A percentile compares a stretch with the other conserved stretches of the same genome.
Evolutionary conservation across 2,329 filamentous ascomycete genomes (phyloP).

Genomic region (Raffaelea arxii): DNA sequence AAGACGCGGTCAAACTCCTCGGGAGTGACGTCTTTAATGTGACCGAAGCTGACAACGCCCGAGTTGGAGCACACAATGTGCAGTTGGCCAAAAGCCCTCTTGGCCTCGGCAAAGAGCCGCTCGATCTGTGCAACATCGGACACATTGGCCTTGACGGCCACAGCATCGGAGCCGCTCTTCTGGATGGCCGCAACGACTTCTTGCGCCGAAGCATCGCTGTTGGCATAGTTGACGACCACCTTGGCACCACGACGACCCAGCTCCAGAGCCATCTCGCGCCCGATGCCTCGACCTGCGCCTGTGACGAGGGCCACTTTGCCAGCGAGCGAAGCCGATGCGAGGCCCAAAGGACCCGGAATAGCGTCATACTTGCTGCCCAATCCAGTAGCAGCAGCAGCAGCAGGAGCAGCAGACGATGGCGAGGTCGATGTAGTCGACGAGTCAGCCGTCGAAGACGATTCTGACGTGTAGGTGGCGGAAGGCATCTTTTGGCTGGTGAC

Average conservation of each 20-base stretch:
- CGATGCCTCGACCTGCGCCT: constrained; percentile 43
- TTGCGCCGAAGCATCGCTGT: constrained; percentile 14
- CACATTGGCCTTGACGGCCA: constrained; percentile 23
- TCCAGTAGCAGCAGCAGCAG: constrained; percentile 13
- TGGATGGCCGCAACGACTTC: constrained; percentile 14
- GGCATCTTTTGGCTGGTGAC: too few species aligned
- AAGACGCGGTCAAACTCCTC: constrained; percentile 55
- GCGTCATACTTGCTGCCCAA: constrained; percentile 19
- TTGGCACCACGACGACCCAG: constrained; percentile 19
- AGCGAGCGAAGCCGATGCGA: constrained; percentile 17
- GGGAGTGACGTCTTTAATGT: constrained; percentile 44
- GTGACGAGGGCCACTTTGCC: constrained; percentile 21
- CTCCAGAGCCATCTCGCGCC: constrained; percentile 48
- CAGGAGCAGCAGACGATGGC: constrained; percentile 10
- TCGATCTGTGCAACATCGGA: constrained; percentile 19
- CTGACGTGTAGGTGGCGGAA: background rate
- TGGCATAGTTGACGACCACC: constrained; percentile 25
- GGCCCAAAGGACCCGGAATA: constrained; percentile 22
- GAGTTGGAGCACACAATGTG: constrained; percentile 55
- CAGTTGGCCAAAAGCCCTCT: constrained; percentile 47
- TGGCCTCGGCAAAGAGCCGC: constrained; percentile 35
- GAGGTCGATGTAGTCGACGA: too few species aligned
- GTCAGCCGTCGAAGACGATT: constrained; percentile 1
- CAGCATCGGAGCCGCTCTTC: constrained; percentile 14
- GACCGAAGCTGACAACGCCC: constrained; percentile 49